Base-by-base conservation (phyloP, 2,329 filamentous ascomycete species). In the Torrubiellomyces zombiae region DNA sequence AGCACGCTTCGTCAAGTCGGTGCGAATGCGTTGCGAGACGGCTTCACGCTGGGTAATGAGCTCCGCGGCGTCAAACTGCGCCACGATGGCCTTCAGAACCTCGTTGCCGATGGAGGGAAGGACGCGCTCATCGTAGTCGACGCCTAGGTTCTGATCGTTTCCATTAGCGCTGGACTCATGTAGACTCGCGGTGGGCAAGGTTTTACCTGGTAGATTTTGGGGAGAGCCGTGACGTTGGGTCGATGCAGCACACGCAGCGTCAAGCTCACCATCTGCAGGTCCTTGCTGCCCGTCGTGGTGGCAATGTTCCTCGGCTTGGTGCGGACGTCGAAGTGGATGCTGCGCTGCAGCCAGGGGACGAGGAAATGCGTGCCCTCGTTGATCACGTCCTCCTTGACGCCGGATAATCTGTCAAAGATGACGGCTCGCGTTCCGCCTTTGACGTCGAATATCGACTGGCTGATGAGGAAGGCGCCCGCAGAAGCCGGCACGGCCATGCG, bases 241-340 rank as follows among this genome's bases (percentile, higher is more conserved):
- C 91, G 69, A 59, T 95, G 86, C 53, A 98, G 58, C 36, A 98
- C 89, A 55, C 89, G 71, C 50, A 98, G 67, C 27, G 89, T 98
- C 65, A 98, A 67, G 67, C 83, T 94, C 46, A 98, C 89, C 89
- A 98, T 98, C 63, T 98, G 89, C 65, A 98, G 57, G 60, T 98
- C 89, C 71, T 98, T 98, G 67, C 77, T 86, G 30, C 89, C 89
- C 9, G 89, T 98, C 14, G 89, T 98, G 15, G 89, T 98, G 38
- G 79, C 81, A 51, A 98, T 95, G 53, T 93, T 95, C 48, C 89
- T 71, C 33, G 89, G 89, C 67, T 92, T 91, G 29, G 91, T 98
- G 36, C 89, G 76, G 38, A 98, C 89, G 60, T 98, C 89, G 52
- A 92, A 98, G 50, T 92, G 65, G 58, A 98, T 83, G 42, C 77